Evolutionary conservation across 1,284 basidiomycete species (phyloP), one percentile per base, ranked within the genome.

Genomic region (Malassezia dermatis): DNA sequence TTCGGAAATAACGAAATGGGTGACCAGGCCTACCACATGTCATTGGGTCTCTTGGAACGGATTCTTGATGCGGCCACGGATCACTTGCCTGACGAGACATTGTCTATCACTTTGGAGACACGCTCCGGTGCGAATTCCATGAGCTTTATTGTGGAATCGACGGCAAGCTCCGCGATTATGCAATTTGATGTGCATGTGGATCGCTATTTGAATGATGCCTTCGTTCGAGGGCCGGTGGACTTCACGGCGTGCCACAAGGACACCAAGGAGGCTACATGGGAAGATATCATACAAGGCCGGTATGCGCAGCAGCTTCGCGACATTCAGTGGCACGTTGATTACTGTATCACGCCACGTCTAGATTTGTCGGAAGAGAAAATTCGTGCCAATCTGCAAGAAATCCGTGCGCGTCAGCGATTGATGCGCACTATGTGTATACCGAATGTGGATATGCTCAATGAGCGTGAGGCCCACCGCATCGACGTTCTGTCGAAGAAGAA

Each of bases 21-120:
- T 2, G 79, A 84, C 28, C 81, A 82, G 51, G 81, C 88, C 1
- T 98, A 95, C 77, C 78, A 80, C 51, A 83, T 86, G 63, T 86
- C 84, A 56, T 77, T 95, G 3, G 77, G 77, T 3, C 62, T 94
- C 15, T 77, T 95, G 59, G 89, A 96, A 73, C 75, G 76, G 7
- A 75, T 91, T 4, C 75, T 85, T 26, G 78, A 82, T 6, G 81
- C 84, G 53, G 80, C 86, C 3, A 78, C 80, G 0, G 65, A 72
- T 0, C 79, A 81, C 51, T 89, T 85, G 75, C 86, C 86, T 0
- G 42, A 52, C 13, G 56, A 72, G 35, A 59, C 65, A 26, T 52
- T 73, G 23, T 62, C 61, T 43, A 53, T 73, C 28, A 69, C 71
- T 8, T 26, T 73, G 2, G 69, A 72, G 24, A 51, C 57, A 23